Conservation (phyloP, 1,284 basidiomycete genomes). For the Athelia psychrophila region DNA sequence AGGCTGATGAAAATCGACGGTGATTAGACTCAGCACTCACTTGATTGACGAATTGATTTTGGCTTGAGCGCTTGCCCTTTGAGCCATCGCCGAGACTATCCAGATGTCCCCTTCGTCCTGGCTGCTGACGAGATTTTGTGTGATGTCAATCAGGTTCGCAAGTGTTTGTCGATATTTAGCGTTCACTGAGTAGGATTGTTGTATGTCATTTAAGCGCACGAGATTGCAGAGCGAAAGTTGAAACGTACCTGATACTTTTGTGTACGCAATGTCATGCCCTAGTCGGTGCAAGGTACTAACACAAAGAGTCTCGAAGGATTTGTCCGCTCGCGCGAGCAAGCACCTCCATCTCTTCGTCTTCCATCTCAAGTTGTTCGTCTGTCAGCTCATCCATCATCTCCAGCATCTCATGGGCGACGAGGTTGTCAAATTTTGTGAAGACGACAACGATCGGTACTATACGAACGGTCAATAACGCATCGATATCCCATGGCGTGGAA, state of each 20-base stretch:
- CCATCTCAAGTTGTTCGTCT: background rate
- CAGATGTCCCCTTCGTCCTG: constrained; percentile 12
- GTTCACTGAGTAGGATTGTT: background rate
- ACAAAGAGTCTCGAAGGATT: background rate
- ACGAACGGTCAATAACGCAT: too few species aligned
- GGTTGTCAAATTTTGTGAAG: constrained; percentile 25
- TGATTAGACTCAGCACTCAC: constrained; percentile 9
- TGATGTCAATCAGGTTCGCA: constrained; percentile 3
- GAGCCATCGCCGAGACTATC: constrained; percentile 14
- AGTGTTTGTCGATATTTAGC: background rate
- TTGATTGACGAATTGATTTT: constrained; percentile 16
- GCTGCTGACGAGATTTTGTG: background rate
- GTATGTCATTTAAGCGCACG: background rate
- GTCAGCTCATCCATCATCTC: background rate
- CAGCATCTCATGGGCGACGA: constrained; percentile 13
- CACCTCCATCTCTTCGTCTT: background rate
- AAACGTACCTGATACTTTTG: background rate
- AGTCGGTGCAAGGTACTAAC: background rate
- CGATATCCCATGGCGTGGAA: background rate
- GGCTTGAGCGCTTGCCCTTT: constrained; percentile 12
- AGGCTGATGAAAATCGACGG: background rate
- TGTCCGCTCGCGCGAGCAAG: background rate
- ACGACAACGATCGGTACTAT: constrained; percentile 25
- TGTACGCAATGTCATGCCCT: background rate
- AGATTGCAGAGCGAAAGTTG: too few species aligned